A percentile compares a stretch with the other conserved stretches of the same genome.
These are phyloP conservation scores for Hypoxylon sp. DNA, from an alignment of 2,329 filamentous ascomycete species.

Conservation along the genomic window DNA sequence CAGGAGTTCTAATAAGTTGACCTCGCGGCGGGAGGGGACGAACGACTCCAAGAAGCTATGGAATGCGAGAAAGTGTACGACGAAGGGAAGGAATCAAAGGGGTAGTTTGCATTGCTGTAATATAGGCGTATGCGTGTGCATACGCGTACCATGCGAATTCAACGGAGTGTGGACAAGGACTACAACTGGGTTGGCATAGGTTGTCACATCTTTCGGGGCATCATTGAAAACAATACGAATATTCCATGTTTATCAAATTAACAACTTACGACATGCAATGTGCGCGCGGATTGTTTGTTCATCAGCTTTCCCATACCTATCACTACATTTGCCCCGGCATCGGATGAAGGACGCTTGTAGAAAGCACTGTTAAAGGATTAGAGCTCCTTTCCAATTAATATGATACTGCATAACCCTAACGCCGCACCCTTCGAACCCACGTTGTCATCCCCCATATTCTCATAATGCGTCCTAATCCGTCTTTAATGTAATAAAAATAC, in stretches of 20 bases:
- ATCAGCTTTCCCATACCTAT: background rate
- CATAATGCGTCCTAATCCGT: conserved; percentile 7
- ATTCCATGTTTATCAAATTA: conserved; percentile 7
- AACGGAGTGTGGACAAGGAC: conserved; percentile 29
- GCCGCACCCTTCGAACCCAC: conserved; percentile 9
- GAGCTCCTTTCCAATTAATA: background rate
- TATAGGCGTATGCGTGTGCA: conserved; percentile 15
- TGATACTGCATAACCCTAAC: conserved; percentile 17
- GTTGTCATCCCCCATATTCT: conserved; percentile 13
- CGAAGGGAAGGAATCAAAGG: conserved; percentile 2
- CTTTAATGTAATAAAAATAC: conserved; percentile 25
- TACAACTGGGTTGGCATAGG: conserved; percentile 39
- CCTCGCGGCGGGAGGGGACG: background rate
- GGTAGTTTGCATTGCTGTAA: conserved; percentile 35
- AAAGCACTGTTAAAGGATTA: conserved; percentile 9
- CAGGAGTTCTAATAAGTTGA: conserved; percentile 81
- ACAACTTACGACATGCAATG: background rate
- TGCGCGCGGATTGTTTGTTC: background rate
- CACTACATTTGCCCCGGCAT: background rate
- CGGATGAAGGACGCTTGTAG: background rate
- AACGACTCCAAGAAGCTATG: background rate
- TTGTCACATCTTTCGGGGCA: conserved; percentile 36
- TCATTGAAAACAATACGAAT: conserved; percentile 29
- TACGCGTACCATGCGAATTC: conserved; percentile 33
- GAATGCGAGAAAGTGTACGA: conserved; percentile 1